Evolutionary conservation across 1,139 yeast genomes (phyloP), one percentile per base, ranked within the genome.

Genomic region (Yamadazyma triangularis): DNA sequence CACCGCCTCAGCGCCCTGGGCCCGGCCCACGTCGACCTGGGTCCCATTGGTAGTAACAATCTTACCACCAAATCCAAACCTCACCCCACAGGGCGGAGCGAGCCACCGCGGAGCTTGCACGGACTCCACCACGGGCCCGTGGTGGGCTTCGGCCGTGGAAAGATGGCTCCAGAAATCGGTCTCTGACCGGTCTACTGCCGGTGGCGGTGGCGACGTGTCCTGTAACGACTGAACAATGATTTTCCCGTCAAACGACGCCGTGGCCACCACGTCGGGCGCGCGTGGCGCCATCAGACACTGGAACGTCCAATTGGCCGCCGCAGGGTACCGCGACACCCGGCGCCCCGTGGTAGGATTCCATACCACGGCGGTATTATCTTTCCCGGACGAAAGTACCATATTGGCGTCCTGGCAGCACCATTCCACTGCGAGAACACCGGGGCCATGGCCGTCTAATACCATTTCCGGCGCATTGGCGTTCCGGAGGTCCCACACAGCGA

Each of bases 21-120:
- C n/a, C n/a, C n/a, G n/a, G n/a, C n/a, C n/a, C n/a, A n/a, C n/a
- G n/a, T n/a, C n/a, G n/a, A n/a, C n/a, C n/a, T n/a, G n/a, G n/a
- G n/a, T n/a, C n/a, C n/a, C n/a, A n/a, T 58, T 54, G 19, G 86
- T 77, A 8, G 70, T 56, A 6, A 84, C 94, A 28, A 91, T 58
- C 58, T 85, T 87, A 26, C 96, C 95, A 34, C 98, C 98, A 60
- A 88, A 91, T 0, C 96, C 98, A 65, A 93, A 93, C 4, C 79
- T 67, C 8, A 82, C 96, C 28, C 81, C 69, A 3, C 74, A 67
- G n/a, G 88, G 88, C 41, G 82, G 70, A 41, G 75, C 74, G 40
- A 87, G 73, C 98, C 98, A 93, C 35, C 64, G 56, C 26, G 99
- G 99, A 14, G 97, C 94, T 58, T 88, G 95, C 39, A 70, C 65